Evolutionary conservation across 768 basidiomycete genomes (phyloP).

Genomic region (Lactarius tabidus): DNA sequence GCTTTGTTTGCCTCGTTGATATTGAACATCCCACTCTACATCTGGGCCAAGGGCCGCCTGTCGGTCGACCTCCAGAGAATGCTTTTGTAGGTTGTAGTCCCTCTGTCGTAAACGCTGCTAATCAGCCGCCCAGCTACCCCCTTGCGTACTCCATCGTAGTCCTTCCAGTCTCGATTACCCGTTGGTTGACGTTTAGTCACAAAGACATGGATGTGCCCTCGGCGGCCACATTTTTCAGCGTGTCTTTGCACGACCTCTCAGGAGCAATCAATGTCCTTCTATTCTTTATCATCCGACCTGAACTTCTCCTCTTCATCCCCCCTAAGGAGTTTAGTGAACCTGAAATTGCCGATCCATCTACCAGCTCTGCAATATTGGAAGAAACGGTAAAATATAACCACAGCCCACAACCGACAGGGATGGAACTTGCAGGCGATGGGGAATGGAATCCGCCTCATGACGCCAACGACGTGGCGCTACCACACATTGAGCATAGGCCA

Average conservation of each 20-base stretch:
- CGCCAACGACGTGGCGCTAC: background rate
- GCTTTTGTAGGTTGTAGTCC: slow-evolving; percentile 30
- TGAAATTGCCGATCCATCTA: background rate
- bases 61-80: background rate
- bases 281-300: slow-evolving; percentile 36
- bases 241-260: slow-evolving; percentile 36
- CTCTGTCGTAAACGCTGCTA: background rate
- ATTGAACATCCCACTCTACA: slow-evolving; percentile 37
- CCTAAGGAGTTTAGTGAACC: background rate
- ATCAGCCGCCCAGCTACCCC: slow-evolving; percentile 35
- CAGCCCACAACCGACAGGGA: background rate
- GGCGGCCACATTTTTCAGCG: slow-evolving; percentile 34
- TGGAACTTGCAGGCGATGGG: background rate
- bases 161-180: slow-evolving; percentile 39
- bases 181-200: slow-evolving; percentile 36
- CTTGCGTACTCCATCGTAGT: slow-evolving; percentile 17
- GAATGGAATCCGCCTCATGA: background rate
- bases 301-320: slow-evolving; percentile 33
- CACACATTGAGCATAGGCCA: background rate
- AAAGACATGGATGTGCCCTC: slow-evolving; percentile 25
- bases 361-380: background rate
- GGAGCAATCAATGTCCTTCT: slow-evolving; percentile 41
- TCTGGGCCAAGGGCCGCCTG: slow-evolving; percentile 27
- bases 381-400: background rate
- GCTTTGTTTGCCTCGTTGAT: slow-evolving; percentile 34